Evolutionary conservation across 2,329 filamentous ascomycete species (phyloP), one percentile per base, ranked within the genome.

Genomic region (Corinectria fuckeliana): DNA sequence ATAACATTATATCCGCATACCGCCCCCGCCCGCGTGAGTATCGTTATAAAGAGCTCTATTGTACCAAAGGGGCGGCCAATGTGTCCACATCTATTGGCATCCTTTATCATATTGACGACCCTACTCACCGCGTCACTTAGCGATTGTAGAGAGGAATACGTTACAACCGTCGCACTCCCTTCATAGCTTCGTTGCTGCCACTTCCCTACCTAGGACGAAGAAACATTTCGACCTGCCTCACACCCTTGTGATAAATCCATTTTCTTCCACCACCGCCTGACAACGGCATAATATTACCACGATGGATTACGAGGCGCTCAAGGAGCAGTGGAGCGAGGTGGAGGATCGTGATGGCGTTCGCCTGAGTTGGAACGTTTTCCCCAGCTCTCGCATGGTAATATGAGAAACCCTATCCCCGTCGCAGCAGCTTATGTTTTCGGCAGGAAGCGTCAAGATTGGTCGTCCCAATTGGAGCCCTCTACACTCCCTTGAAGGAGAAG

Each of bases 301-400:
- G 47, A 97, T 97, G 93, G 93, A 97, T 76, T 96, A 92, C 83
- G 93, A 97, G 77, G 85, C 88, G 69, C 81, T 96, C 69, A 97
- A 97, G 81, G 93, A 97, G 79, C 91, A 94, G 81, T 97, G 93
- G 93, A 92, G 90, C 73, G 93, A 97, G 77, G 89, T 96, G 59
- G 95, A 99, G 82, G 95, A 99, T 74, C 89, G 92, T 69, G 95
- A 99, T 87, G 95, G 95, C 62, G 88, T 98, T 73, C 89, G 95
- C 64, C 85, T 99, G 67, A 97, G 94, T 80, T 99, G 95, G 95
- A 99, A 99, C 76, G 96, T 96, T 62, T 96, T 99, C 74, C 95
- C 95, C 49, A 97, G 93, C 82, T 94, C 94, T 73, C 92, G 95
- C 76, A 97, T 99, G 93, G 93, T 92, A 71, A 70, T 85, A 39